Base-by-base conservation (phyloP, 805 yeast genomes). In the Candida vaughaniae region DNA sequence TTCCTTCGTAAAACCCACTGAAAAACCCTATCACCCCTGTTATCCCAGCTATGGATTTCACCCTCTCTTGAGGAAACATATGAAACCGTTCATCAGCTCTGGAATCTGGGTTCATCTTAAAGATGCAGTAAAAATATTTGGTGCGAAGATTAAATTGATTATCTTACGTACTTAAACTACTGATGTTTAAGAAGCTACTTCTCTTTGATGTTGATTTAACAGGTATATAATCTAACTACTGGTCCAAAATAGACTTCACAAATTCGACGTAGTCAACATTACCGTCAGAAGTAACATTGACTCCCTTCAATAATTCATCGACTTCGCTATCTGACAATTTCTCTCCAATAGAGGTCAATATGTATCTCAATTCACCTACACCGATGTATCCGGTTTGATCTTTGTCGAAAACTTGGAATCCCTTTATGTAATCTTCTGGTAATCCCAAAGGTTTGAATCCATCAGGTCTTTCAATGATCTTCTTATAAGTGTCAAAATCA, bases 371-470 rank as follows among this genome's bases (percentile, higher is more conserved):
- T 66, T 93, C 98, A 40, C 99, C 99, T 30, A 93, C 95, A 27
- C 97, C 95, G 51, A 93, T 93, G 66, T 82, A 86, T 4, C 99
- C 99, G 14, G 96, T 85, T 47, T 84, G 79, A 48, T 89, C 95
- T 69, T 91, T 93, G 69, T 93, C 99, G 52, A 93, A 93, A 5
- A 93, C 97, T 69, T 93, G 98, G 78, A 93, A 93, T 0, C 75
- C 75, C 58, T 91, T 86, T 56, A 93, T 79, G 64, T 91, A 93
- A 62, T 93, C 99, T 45, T 75, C 87, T 28, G 95, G 89, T 53
- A 85, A 85, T 10, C 96, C 96, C 42, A 86, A 75, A 27, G 88
- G 80, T 63, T 84, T 83, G 75, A 85, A 87, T 0, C 95, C 95
- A 51, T 85, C 88, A 29, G 93, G 95, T 64, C 95, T 80, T 62